Percentiles rank a stretch among this genome's conserved stretches.
phyloP scores from a whole-genome alignment of 140 eudicot genomes.

The Cichorium intybus region DNA sequence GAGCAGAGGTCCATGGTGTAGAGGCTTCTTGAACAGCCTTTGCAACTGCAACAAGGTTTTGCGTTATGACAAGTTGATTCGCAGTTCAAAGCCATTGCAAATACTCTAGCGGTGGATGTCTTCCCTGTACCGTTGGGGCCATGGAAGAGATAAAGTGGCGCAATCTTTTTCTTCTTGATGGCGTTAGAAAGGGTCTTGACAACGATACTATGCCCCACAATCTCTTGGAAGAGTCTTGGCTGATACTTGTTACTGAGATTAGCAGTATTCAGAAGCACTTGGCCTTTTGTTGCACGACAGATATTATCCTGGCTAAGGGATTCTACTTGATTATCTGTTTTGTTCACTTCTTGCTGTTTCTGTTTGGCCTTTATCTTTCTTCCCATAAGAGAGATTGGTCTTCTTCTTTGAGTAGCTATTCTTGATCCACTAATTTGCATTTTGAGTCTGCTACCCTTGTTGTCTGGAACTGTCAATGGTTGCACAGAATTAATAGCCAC shows the following conservation, averaged over 20 bases:
- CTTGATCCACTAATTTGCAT: background rate
- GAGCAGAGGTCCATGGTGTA: conserved; percentile 31
- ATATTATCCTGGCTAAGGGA: background rate
- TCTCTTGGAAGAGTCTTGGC: conserved; percentile 34
- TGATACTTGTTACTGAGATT: conserved; percentile 22
- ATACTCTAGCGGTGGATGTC: conserved; percentile 34
- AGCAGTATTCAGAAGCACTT: background rate
- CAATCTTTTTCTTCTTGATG: conserved; percentile 26
- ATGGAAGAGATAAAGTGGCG: conserved; percentile 37
- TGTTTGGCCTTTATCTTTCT: conserved; percentile 6
- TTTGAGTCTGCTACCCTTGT: background rate
- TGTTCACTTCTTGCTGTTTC: background rate
- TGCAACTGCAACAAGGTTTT: conserved; percentile 38
- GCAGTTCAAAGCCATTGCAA: conserved; percentile 41
- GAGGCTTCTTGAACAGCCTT: conserved; percentile 33
- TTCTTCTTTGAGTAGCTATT: background rate
- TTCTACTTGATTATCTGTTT: background rate
- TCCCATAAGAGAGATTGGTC: background rate
- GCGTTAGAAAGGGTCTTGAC: conserved; percentile 31
- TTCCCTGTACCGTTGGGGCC: conserved; percentile 49
- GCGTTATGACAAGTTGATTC: conserved; percentile 6
- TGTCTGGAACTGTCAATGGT: background rate
- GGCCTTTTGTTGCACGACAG: background rate
- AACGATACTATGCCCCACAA: conserved; percentile 30
- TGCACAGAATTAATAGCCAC: background rate